Base-by-base conservation (phyloP, 2,329 filamentous ascomycete genomes). In the Dendrostoma leiphaemia region DNA sequence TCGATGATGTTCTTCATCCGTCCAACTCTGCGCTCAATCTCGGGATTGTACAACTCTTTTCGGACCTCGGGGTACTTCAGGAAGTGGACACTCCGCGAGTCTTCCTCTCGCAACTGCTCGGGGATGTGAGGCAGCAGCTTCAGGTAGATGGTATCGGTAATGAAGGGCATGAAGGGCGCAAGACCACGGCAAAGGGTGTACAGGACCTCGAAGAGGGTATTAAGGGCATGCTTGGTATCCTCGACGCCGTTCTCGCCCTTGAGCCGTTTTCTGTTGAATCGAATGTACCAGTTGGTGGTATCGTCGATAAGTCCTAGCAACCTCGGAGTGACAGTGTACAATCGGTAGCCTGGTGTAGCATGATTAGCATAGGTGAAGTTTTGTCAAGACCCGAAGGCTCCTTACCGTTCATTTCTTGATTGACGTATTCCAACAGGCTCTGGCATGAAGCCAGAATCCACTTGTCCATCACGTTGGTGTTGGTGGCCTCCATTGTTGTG, bases 201-300 rank as follows among this genome's bases (percentile, higher is more conserved):
- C 21, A 97, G 78, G 52, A 97, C 90, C 72, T 97, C 91, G 64
- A 96, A 97, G 7, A 97, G 82, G 2, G 94, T 93, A 73, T 97
- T 96, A 51, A 99, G 79, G 0, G 93, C 94, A 65, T 96, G 90
- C 48, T 88, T 77, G 10, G 94, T 97, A 68, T 97, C 94, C 13
- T 92, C 82, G 23, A 90, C 72, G 17, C 91, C 91, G 60, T 90
- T 85, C 67, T 95, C 91, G 40, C 92, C 92, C 83, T 96, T 97
- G 61, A 96, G 79, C 51, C 92, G 85, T 70, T 89, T 89, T 51
- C 92, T 83, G 77, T 97, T 97, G 77, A 96, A 95, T 58, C 91
- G 84, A 69, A 97, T 97, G 73, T 97, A 97, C 92, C 92, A 97
- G 73, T 97, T 97, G n/a, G 92, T 97, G 4, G 90, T 91, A 72